A percentile compares a stretch with the other conserved stretches of the same genome.
phyloP scores from a whole-genome alignment of 1,284 basidiomycete genomes.

The Rhodotorula sp. region DNA sequence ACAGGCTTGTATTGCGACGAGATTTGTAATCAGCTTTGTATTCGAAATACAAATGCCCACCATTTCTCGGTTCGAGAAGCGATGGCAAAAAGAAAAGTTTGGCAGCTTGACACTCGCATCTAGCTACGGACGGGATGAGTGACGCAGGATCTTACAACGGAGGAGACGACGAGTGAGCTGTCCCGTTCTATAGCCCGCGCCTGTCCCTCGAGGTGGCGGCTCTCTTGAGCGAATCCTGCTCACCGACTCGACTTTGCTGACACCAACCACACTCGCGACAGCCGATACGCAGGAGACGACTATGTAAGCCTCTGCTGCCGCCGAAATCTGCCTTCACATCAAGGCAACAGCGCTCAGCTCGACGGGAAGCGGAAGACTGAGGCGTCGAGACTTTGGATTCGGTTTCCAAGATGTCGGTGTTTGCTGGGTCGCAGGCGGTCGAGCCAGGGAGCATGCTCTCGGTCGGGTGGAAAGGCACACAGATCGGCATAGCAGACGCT shows the following conservation, averaged over 20 bases:
- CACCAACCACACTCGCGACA: background rate
- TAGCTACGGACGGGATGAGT: background rate
- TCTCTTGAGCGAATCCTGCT: background rate
- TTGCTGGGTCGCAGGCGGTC: too few species aligned
- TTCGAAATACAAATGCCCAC: background rate
- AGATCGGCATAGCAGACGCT: too few species aligned
- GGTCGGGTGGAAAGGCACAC: too few species aligned
- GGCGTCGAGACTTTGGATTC: too few species aligned
- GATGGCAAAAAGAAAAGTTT: too few species aligned
- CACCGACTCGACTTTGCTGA: background rate
- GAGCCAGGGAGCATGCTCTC: too few species aligned
- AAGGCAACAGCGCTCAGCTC: too few species aligned
- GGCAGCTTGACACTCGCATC: too few species aligned
- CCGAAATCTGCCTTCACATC: too few species aligned
- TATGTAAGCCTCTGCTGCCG: background rate
- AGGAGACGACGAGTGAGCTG: slow-evolving; percentile 20
- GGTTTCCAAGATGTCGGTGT: too few species aligned
- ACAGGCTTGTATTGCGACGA: too few species aligned
- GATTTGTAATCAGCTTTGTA: background rate
- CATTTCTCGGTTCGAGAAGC: background rate
- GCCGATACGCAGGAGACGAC: slow-evolving; percentile 5
- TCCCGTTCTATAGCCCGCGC: background rate
- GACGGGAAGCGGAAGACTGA: too few species aligned
- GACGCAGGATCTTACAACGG: slow-evolving; percentile 26
- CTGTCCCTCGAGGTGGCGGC: background rate